Base-by-base conservation (phyloP, 441 rosid species). In the Hura crepitans region DNA sequence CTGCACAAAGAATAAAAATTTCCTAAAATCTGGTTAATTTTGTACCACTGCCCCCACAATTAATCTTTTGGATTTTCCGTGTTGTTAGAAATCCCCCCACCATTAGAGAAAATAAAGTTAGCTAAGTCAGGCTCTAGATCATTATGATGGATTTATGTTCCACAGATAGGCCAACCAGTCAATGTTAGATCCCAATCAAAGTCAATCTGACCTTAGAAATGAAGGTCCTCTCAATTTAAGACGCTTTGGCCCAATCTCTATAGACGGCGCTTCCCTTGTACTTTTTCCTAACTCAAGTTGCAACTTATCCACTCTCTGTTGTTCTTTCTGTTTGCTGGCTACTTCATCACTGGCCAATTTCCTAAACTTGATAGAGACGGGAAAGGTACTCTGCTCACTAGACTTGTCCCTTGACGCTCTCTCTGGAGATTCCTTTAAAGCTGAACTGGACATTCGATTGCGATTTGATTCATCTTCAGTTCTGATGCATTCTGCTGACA, bases 151-250 rank as follows among this genome's bases (percentile, higher is more conserved):
- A n/a, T n/a, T n/a, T n/a, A 25, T 55, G 79, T 75, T 70, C 72
- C 82, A 33, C 69, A 74, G 71, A 78, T 77, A 58, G 73, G 74
- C 77, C 17, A 66, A 69, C n/a, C n/a, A 42, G n/a, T 25, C 33
- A 25, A 55, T n/a, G 55, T 76, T 53, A 43, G 64, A 72, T 72
- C 67, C 70, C 55, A 35, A 23, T 54, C 25, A 77, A n/a, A 77
- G 72, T 84, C 80, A 82, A 71, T 73, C 79, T 69, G 85, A 71
- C 46, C 82, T 84, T 73, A 80, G 23, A 69, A 68, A 77, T 59
- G 87, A 72, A 0, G 92, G 90, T 61, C 94, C 93, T 85, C 82
- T 89, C 45, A 89, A 83, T 81, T 89, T 96, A 67, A 91, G 85
- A 65, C 92, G 97, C 82, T 85, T 96, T 23, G 89, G 94, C 68